Evolutionary conservation across 345 rosid species (phyloP).

Genomic region (Pistacia vera): DNA sequence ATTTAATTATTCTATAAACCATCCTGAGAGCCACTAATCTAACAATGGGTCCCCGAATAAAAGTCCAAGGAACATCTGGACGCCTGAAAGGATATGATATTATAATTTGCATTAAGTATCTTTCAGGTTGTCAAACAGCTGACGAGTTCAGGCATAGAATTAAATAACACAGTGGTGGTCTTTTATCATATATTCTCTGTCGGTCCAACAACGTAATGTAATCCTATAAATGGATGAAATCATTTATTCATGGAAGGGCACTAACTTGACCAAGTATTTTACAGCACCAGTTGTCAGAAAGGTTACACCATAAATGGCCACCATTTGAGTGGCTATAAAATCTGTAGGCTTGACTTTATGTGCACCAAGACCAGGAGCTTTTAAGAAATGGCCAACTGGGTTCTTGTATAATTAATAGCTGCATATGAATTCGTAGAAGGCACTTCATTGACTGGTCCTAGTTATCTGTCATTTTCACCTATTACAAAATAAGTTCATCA

Average conservation of each 20-base stretch:
- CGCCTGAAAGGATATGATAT: too few relatives aligned
- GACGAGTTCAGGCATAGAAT: too few relatives aligned
- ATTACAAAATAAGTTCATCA: background rate
- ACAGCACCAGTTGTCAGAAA: background rate
- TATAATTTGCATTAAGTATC: too few relatives aligned
- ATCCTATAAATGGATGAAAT: background rate
- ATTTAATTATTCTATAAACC: too few relatives aligned
- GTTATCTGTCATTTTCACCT: background rate
- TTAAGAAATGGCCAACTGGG: background rate
- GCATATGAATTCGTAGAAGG: background rate
- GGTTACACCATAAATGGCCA: background rate
- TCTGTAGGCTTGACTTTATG: background rate
- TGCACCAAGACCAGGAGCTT: background rate
- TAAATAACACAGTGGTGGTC: background rate
- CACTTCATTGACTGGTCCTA: background rate
- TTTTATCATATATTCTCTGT: too few relatives aligned
- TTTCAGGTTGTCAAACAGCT: too few relatives aligned
- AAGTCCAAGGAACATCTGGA: too few relatives aligned
- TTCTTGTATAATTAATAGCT: too few relatives aligned
- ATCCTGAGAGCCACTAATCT: too few relatives aligned
- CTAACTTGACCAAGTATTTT: background rate
- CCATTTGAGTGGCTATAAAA: background rate
- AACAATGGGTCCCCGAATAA: too few relatives aligned
- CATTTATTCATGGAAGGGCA: background rate
- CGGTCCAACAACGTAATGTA: background rate